Evolutionary conservation across 768 basidiomycete species (phyloP).

Genomic region (Boletus speciosus): DNA sequence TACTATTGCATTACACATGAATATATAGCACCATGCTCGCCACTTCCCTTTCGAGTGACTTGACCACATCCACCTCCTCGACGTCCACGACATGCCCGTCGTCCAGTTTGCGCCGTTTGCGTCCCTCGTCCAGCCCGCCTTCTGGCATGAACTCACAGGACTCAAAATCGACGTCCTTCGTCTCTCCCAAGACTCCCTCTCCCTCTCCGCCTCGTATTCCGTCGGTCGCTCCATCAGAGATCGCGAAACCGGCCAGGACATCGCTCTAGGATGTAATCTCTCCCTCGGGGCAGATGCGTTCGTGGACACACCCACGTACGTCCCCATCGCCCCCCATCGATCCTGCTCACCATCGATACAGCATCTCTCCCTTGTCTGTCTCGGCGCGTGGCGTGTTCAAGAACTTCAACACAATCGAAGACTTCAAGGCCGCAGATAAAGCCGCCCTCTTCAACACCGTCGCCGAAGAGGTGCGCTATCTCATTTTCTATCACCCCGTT

Average conservation of each 20-base stretch:
- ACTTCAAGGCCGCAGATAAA: constrained; percentile 90
- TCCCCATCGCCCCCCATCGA: constrained; percentile 8
- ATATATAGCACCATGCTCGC: constrained; percentile 1
- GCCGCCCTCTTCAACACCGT: constrained; percentile 74
- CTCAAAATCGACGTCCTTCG: constrained; percentile 90
- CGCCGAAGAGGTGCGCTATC: constrained; percentile 55
- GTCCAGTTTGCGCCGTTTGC: constrained; percentile 89
- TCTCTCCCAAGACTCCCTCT: constrained; percentile 68
- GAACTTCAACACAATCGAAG: constrained; percentile 97
- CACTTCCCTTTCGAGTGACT: constrained; percentile 9
- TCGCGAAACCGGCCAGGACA: constrained; percentile 68
- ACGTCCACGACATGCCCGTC: constrained; percentile 40
- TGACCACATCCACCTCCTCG: background rate
- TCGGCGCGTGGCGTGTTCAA: constrained; percentile 66
- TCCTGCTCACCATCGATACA: constrained; percentile 20
- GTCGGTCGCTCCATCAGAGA: constrained; percentile 72
- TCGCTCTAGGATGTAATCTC: constrained; percentile 68
- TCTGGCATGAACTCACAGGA: constrained; percentile 88
- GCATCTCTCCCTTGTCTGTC: constrained; percentile 48
- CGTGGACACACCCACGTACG: constrained; percentile 45
- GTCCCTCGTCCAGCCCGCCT: constrained; percentile 82
- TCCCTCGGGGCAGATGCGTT: constrained; percentile 66
- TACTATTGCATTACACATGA: background rate
- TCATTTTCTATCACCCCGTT: background rate
- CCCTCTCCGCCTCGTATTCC: constrained; percentile 65